These are phyloP conservation scores for Schizothecium vesticola DNA, from an alignment of 495 filamentous ascomycete genomes.

Conservation along the genomic window DNA sequence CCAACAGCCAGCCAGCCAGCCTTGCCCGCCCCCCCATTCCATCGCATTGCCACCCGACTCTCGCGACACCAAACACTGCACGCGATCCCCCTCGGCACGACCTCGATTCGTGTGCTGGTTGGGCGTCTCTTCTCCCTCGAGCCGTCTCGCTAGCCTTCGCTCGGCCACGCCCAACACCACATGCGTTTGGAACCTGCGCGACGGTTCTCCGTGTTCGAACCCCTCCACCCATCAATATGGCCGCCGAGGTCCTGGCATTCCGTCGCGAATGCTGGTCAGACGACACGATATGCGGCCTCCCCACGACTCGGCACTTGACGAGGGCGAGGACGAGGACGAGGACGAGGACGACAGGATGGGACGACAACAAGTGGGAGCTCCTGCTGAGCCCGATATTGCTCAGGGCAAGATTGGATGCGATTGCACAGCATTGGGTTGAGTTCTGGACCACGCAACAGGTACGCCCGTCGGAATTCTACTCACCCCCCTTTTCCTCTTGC, in stretches of 20 bases:
- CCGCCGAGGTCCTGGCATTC: conserved; percentile 32
- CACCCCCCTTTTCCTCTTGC: neutral
- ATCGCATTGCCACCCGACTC: conserved; percentile 1
- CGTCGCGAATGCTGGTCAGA: conserved; percentile 29
- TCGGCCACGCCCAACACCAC: conserved; percentile 31
- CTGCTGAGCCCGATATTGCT: conserved; percentile 7
- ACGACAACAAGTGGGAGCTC: conserved; percentile 10
- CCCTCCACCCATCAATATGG: conserved; percentile 41
- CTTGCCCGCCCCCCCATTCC: neutral
- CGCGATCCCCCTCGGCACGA: neutral
- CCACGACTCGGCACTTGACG: conserved; percentile 12
- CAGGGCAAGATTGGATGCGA: conserved; percentile 21
- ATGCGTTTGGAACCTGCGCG: conserved; percentile 35
- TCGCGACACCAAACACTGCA: neutral
- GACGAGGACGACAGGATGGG: conserved; percentile 19
- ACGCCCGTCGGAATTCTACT: conserved; percentile 7
- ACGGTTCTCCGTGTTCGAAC: conserved; percentile 28
- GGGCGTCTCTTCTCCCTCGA: conserved; percentile 2
- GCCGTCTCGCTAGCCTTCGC: conserved; percentile 9
- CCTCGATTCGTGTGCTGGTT: neutral
- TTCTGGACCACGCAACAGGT: conserved; percentile 23
- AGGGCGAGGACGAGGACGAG: neutral
- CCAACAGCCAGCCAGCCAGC: neutral
- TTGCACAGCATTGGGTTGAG: conserved; percentile 31
- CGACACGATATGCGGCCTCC: conserved; percentile 22